Conservation (phyloP, 306 rosid species). For the Cicer chorassanicum region DNA sequence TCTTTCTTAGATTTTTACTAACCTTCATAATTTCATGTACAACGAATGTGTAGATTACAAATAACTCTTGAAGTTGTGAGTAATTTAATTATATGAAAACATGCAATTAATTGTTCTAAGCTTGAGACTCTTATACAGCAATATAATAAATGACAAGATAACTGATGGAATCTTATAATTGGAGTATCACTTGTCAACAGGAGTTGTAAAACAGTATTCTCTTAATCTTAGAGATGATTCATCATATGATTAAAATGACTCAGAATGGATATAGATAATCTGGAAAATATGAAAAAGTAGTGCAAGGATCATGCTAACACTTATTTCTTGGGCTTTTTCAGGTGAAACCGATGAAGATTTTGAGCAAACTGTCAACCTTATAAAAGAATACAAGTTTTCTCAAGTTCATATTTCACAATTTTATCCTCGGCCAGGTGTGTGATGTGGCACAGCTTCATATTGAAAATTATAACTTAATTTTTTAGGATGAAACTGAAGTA, state of each 20-base stretch:
- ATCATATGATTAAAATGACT: constrained; percentile 29
- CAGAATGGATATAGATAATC: constrained; percentile 26
- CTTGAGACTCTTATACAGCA: background rate
- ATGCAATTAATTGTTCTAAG: constrained; percentile 28
- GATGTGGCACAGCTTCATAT: constrained; percentile 14
- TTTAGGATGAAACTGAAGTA: constrained; percentile 28
- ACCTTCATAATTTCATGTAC: background rate
- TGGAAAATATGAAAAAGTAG: background rate
- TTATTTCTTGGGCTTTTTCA: constrained; percentile 54
- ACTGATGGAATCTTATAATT: constrained; percentile 10
- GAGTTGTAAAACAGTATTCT: constrained; percentile 20
- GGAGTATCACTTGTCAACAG: background rate
- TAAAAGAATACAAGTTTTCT: constrained; percentile 74
- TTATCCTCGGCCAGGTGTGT: constrained; percentile 95
- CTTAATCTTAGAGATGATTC: constrained; percentile 14
- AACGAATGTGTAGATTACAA: constrained; percentile 15
- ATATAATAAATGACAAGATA: constrained; percentile 29
- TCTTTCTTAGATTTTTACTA: constrained; percentile 29
- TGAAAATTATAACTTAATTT: constrained; percentile 23
- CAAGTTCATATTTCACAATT: constrained; percentile 98
- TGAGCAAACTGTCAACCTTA: constrained; percentile 73
- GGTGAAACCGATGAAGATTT: constrained; percentile 97
- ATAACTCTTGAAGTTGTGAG: constrained; percentile 22
- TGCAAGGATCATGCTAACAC: constrained; percentile 20
- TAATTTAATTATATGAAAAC: constrained; percentile 20